phyloP scores from a whole-genome alignment of 805 yeast species.

The Clavispora asparagi region DNA sequence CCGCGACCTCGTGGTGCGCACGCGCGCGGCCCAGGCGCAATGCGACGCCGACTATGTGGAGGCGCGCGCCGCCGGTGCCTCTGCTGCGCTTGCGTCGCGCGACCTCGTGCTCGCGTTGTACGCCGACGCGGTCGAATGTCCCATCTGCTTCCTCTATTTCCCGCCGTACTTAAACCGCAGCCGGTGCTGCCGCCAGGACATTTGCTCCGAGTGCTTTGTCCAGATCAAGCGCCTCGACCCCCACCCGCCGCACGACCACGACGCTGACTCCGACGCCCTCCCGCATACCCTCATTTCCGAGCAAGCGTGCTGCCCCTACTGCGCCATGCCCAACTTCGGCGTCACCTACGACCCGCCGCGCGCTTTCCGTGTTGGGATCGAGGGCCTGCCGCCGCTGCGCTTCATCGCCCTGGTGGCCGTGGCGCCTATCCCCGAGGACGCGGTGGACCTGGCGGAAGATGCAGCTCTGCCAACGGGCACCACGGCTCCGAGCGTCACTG shows the following conservation, averaged over 20 bases:
- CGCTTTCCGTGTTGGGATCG: conserved; percentile 50
- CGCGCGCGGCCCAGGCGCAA: conserved; percentile 26
- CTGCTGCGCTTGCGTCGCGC: conserved; percentile 27
- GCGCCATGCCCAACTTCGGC: conserved; percentile 84
- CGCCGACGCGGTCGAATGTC: conserved; percentile 74
- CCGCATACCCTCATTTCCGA: conserved; percentile 75
- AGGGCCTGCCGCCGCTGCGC: conserved; percentile 47
- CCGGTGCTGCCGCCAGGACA: conserved; percentile 88
- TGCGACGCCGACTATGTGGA: conserved; percentile 33
- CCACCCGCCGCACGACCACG: conserved; percentile 81
- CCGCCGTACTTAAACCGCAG: conserved; percentile 75
- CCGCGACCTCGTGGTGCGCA: conserved; percentile 30
- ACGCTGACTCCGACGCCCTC: conserved; percentile 20
- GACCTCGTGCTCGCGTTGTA: conserved; percentile 57
- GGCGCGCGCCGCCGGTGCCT: conserved; percentile 12
- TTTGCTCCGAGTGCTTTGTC: conserved; percentile 95
- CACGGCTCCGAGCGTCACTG: background rate
- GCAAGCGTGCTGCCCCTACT: conserved; percentile 88
- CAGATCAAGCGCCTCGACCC: conserved; percentile 91
- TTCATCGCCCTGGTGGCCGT: conserved; percentile 18
- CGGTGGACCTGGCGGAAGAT: background rate
- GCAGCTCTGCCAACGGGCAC: background rate
- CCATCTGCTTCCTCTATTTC: conserved; percentile 86
- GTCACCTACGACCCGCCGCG: conserved; percentile 69
- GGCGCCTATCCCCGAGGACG: conserved; percentile 6